phyloP scores from a whole-genome alignment of 2,329 filamentous ascomycete species.

The Colletotrichum echinochloae region DNA sequence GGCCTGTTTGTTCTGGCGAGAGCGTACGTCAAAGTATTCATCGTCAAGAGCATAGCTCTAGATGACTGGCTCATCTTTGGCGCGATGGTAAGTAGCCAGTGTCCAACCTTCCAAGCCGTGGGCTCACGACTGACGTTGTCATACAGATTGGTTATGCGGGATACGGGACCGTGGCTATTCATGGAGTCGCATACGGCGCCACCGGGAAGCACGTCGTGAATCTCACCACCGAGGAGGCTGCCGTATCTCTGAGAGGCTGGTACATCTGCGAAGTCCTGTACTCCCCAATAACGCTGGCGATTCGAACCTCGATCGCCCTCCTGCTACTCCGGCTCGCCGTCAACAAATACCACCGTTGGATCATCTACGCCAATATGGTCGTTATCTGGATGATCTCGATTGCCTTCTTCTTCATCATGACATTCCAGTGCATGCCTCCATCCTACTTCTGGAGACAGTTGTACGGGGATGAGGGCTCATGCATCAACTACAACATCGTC shows the following conservation, averaged over 20 bases:
- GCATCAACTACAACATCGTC: conserved; percentile 55
- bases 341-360: conserved; percentile 48
- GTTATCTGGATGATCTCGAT: conserved; percentile 53
- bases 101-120: background rate
- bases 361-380: conserved; percentile 49
- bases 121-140: background rate
- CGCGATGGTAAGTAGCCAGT: conserved; percentile 54
- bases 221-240: conserved; percentile 43
- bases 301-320: conserved; percentile 56
- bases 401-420: conserved; percentile 58
- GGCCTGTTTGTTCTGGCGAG: conserved; percentile 55
- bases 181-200: conserved; percentile 47
- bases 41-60: conserved; percentile 56
- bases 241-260: conserved; percentile 51
- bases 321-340: conserved; percentile 56
- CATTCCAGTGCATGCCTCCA: conserved; percentile 63
- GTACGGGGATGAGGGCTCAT: conserved; percentile 52
- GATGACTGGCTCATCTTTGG: conserved; percentile 63
- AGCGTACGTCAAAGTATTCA: conserved; percentile 57
- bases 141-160: conserved; percentile 51
- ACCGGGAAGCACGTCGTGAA: conserved; percentile 45
- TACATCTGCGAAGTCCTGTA: conserved; percentile 57
- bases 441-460: conserved; percentile 62
- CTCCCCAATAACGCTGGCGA: conserved; percentile 52
- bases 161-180: conserved; percentile 49